Evolutionary conservation across 2,329 filamentous ascomycete genomes (phyloP), one percentile per base, ranked within the genome.

Genomic region (Sarocladium oryzae): DNA sequence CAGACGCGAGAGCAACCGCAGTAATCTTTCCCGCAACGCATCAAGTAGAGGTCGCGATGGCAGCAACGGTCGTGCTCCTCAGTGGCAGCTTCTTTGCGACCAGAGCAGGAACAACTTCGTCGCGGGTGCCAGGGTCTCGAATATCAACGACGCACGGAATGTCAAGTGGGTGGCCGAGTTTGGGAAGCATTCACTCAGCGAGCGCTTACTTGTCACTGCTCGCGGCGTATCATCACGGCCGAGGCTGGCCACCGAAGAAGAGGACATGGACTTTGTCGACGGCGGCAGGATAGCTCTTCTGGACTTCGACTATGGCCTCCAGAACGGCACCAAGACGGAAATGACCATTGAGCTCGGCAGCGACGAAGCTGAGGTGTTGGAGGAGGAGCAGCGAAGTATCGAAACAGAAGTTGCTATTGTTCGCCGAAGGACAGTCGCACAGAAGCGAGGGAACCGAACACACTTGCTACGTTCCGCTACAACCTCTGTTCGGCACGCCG

Each of bases 351-450:
- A 92, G 61, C 81, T 92, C 23, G 88, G 88, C 10, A 82, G 83
- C 28, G 77, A 78, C 21, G 75, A 84, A 45, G 81, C 87, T 1
- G 86, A 89, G 62, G 69, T 82, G 0, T 69, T 93, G 16, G 81
- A 85, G 58, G 88, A 92, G 62, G 85, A 88, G 59, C 78, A 79
- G 56, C 81, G 85, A 20, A 87, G 89, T 58, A 73, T 92, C 52
- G 88, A 85, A 52, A 81, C 84, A 1, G 88, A 91, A 63, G 87
- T 93, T 18, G 88, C 88, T 56, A 82, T 92, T 58, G 86, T 89
- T 49, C 79, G 88, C 57, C 77, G 86, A 56, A 77, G 88, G 56
- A 91, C 88, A 2, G 84, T 87, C 15, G 78, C 85, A 32, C 81
- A 84, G 59, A 77, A 77, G 49, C 73, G 78, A 56, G 76, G 74